These are phyloP conservation scores for Malassezia brasiliensis DNA, from an alignment of 1,284 basidiomycete species.

Conservation along the genomic window DNA sequence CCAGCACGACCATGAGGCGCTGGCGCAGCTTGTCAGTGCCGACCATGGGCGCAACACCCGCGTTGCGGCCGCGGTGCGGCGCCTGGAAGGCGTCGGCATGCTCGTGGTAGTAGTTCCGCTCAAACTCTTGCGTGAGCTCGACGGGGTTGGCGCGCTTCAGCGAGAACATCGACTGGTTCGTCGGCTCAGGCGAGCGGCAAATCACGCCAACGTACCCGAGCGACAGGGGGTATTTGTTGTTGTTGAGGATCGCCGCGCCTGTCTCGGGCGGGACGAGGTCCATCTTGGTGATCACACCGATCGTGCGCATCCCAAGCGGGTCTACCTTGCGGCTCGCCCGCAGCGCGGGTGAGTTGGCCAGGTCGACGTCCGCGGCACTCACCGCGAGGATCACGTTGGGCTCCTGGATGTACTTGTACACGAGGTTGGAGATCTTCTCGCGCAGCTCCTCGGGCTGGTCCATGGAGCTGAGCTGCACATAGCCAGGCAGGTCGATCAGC, in stretches of 20 bases:
- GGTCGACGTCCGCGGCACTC: constrained; percentile 93
- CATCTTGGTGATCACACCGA: constrained; percentile 99
- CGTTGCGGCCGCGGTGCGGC: constrained; percentile 52
- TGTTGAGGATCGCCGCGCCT: constrained; percentile 70
- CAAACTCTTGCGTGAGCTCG: constrained; percentile 54
- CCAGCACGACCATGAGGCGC: constrained; percentile 88
- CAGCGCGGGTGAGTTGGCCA: constrained; percentile 93
- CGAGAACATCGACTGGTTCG: constrained; percentile 2
- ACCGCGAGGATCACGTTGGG: constrained; percentile 97
- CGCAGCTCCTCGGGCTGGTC: constrained; percentile 92
- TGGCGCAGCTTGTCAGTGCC: constrained; percentile 81
- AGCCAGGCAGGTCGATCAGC: constrained; percentile 92
- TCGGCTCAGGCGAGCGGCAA: constrained; percentile 50
- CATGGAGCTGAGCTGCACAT: constrained; percentile 86
- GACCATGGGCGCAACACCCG: constrained; percentile 55
- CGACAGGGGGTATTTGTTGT: constrained; percentile 92
- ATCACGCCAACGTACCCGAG: constrained; percentile 97
- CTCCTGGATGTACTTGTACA: constrained; percentile 92
- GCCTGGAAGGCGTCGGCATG: constrained; percentile 62
- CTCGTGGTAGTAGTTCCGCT: constrained; percentile 69
- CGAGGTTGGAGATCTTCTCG: constrained; percentile 78
- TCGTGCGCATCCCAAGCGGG: constrained; percentile 83
- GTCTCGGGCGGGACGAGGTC: constrained; percentile 79
- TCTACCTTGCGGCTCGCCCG: constrained; percentile 87
- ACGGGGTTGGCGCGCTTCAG: constrained; percentile 52